Percentiles rank a stretch among this genome's conserved stretches.
Evolutionary conservation across 176 grass and related monocot genomes (phyloP).

Genomic region (Carex myosuroides): DNA sequence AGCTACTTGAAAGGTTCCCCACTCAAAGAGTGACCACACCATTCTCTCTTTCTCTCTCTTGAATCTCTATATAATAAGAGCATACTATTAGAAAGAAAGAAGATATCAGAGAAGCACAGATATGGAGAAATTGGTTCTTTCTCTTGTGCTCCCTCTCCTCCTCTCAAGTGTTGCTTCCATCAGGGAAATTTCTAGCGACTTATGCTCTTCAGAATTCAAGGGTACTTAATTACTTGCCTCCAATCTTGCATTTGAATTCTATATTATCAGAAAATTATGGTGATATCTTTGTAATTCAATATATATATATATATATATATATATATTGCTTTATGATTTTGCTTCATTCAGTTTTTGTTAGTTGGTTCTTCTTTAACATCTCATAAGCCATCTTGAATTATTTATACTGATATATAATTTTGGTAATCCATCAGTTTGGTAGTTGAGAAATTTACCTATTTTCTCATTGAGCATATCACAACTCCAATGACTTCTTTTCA

Average conservation of each 20-base stretch:
- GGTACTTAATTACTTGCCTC: slow-evolving; percentile 31
- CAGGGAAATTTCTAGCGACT: slow-evolving; percentile 25
- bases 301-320: background rate
- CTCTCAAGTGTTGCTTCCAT: slow-evolving; percentile 25
- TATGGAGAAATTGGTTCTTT: slow-evolving; percentile 11
- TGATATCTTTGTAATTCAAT: background rate
- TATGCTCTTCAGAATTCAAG: slow-evolving; percentile 35
- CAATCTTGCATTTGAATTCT: background rate
- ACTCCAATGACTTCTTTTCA: background rate
- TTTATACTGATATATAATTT: background rate
- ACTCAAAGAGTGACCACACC: slow-evolving; percentile 12
- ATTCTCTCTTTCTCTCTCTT: slow-evolving; percentile 1
- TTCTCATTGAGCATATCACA: background rate
- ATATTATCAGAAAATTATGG: background rate
- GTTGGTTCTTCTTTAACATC: slow-evolving; percentile 16
- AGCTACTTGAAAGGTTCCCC: background rate
- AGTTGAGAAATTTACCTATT: background rate
- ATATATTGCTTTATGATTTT: background rate
- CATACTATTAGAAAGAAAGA: background rate
- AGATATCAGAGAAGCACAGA: background rate
- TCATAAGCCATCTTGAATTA: background rate
- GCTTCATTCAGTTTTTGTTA: background rate
- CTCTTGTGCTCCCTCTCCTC: slow-evolving; percentile 32
- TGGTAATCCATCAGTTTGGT: background rate
- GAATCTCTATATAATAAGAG: slow-evolving; percentile 12